A percentile compares a stretch with the other conserved stretches of the same genome.
Conservation (phyloP, 2,329 filamentous ascomycete species). For the Zopfia rhizophila region DNA sequence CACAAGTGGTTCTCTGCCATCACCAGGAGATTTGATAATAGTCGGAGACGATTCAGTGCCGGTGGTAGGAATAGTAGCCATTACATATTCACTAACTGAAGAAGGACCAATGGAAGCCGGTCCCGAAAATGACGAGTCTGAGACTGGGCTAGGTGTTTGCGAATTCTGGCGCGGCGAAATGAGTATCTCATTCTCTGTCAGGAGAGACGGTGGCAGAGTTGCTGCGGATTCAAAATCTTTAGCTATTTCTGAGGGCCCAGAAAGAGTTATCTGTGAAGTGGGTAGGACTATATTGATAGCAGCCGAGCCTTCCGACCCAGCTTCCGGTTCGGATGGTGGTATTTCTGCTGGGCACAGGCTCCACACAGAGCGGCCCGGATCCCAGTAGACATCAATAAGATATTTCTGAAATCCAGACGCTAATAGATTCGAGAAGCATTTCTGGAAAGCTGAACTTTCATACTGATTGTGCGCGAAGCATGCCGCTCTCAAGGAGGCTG, state of each 20-base stretch:
- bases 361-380: slow-evolving; percentile 64
- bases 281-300: too few relatives aligned
- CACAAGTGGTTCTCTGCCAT: slow-evolving; percentile 49
- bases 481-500: slow-evolving; percentile 66
- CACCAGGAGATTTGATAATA: too few relatives aligned
- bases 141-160: too few relatives aligned
- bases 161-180: too few relatives aligned
- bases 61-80: background rate
- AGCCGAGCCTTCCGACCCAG: too few relatives aligned
- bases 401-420: slow-evolving; percentile 68
- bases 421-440: slow-evolving; percentile 72
- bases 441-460: slow-evolving; percentile 60
- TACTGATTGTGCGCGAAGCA: slow-evolving; percentile 68
- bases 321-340: slow-evolving; percentile 40
- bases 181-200: too few relatives aligned
- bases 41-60: too few relatives aligned
- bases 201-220: too few relatives aligned
- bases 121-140: too few relatives aligned
- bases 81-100: background rate
- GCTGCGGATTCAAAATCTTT: too few relatives aligned
- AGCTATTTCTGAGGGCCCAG: too few relatives aligned
- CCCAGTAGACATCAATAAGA: slow-evolving; percentile 72
- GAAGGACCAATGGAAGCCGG: background rate
- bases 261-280: too few relatives aligned
- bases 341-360: slow-evolving; percentile 70